A percentile compares a stretch with the other conserved stretches of the same genome.
phyloP scores from a whole-genome alignment of 257 asterid genomes.

The Nicotiana attenuata region DNA sequence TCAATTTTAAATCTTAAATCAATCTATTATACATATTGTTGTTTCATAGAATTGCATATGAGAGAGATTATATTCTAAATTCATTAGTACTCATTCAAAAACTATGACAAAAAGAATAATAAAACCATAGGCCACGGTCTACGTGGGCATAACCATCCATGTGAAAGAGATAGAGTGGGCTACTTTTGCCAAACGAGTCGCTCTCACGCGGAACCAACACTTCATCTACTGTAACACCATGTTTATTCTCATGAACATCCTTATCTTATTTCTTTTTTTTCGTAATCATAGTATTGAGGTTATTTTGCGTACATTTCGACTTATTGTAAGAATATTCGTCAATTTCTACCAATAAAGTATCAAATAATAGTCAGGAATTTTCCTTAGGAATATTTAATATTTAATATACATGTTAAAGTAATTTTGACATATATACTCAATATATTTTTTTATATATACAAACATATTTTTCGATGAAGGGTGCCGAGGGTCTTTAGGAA shows the following conservation, averaged over 20 bases:
- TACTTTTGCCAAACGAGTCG: neutral
- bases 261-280: neutral
- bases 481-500: no score
- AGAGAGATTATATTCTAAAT: neutral
- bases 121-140: neutral
- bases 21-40: neutral
- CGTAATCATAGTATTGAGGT: accelerated
- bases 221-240: neutral
- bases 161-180: neutral
- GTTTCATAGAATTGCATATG: neutral
- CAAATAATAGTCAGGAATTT: no score
- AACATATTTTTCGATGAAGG: no score
- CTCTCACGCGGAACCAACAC: neutral
- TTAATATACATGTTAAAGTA: no score
- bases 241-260: neutral
- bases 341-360: no score
- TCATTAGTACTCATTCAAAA: no score
- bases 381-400: no score
- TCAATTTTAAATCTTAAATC: no score
- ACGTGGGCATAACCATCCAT: slow-evolving; percentile 1
- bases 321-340: no score
- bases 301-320: no score
- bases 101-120: neutral
- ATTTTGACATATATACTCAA: no score
- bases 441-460: no score